Conservation (phyloP, 805 yeast genomes). For the Sporopachydermia quercuum region DNA sequence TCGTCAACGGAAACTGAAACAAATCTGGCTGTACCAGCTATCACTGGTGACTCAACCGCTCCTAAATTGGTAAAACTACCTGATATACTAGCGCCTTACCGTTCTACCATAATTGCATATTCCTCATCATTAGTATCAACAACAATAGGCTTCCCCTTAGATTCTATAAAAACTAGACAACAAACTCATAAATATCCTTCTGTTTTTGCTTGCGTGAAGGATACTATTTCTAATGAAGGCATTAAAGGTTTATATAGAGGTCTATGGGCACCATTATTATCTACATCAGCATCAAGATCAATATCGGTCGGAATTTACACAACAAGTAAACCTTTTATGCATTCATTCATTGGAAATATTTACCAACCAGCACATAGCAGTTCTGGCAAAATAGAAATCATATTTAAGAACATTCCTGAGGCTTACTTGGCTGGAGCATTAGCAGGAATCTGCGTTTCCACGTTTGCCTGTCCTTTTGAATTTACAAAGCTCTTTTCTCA, state of each 20-base stretch:
- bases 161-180: conserved; percentile 76
- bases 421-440: conserved; percentile 42
- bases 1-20: too few relatives aligned
- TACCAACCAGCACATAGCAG: conserved; percentile 2
- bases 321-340: conserved; percentile 2
- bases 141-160: conserved; percentile 68
- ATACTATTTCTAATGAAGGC: conserved; percentile 50
- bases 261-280: conserved; percentile 53
- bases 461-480: conserved; percentile 74
- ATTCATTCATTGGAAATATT: background rate
- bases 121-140: conserved; percentile 49
- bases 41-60: conserved; percentile 2
- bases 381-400: conserved; percentile 8
- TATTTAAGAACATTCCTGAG: conserved; percentile 28
- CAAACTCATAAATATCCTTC: conserved; percentile 57
- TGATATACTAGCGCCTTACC: conserved; percentile 30
- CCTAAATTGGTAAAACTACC: conserved; percentile 23
- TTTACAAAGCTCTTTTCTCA: conserved; percentile 73
- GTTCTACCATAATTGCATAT: conserved; percentile 47
- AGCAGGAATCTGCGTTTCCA: conserved; percentile 51
- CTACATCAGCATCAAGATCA: conserved; percentile 29
- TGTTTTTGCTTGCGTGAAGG: conserved; percentile 39
- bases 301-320: conserved; percentile 1
- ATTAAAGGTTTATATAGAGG: conserved; percentile 62
- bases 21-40: conserved; percentile 1